Percentiles rank a stretch among this genome's conserved stretches.
These are phyloP conservation scores for Delonix regia DNA, from an alignment of 306 rosid species.

Conservation along the genomic window DNA sequence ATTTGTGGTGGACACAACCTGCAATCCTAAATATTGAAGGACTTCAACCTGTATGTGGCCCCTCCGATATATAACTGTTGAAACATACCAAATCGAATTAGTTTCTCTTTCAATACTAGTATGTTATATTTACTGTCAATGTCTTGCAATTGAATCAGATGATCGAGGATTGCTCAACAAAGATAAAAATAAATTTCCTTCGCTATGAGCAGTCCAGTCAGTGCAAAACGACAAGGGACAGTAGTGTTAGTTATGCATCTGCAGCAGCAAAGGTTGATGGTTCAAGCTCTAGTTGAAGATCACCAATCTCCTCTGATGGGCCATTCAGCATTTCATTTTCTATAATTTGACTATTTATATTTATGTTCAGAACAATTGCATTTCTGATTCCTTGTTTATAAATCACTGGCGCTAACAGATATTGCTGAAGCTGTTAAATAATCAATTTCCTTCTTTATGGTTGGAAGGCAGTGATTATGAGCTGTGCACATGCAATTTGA, in stretches of 20 bases:
- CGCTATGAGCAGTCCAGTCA: constrained; percentile 92
- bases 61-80: neutral
- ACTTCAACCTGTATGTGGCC: neutral
- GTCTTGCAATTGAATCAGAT: constrained; percentile 58
- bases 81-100: neutral
- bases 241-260: constrained; percentile 98
- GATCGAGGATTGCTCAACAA: constrained; percentile 70
- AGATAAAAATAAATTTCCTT: constrained; percentile 76
- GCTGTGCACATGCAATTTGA: constrained; percentile 22
- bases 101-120: neutral
- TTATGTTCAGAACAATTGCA: constrained; percentile 23
- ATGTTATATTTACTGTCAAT: neutral
- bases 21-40: neutral
- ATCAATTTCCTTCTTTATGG: constrained; percentile 21
- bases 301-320: constrained; percentile 16
- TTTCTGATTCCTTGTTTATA: constrained; percentile 34
- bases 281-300: constrained; percentile 54
- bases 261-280: constrained; percentile 83
- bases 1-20: neutral
- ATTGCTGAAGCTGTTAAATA: constrained; percentile 37
- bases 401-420: constrained; percentile 33
- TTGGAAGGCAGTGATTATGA: constrained; percentile 15
- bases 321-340: constrained; percentile 38
- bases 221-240: constrained; percentile 78
- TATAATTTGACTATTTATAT: constrained; percentile 36